Percentiles rank a stretch among this genome's conserved stretches.
Evolutionary conservation across 2,329 filamentous ascomycete genomes (phyloP).

Genomic region (Keithomyces neogunnii): DNA sequence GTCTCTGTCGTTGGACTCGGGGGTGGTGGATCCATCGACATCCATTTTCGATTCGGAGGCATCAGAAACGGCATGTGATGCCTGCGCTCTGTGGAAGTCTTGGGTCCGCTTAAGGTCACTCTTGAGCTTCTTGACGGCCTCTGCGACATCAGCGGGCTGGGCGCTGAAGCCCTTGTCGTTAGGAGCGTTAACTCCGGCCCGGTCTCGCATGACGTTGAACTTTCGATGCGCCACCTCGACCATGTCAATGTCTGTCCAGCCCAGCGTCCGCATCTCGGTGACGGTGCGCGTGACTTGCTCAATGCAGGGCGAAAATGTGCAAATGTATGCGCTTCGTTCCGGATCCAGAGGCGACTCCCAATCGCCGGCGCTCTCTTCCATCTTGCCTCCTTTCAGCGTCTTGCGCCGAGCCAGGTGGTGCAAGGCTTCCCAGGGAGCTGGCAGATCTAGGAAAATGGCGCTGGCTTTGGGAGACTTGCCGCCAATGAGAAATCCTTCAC

Average conservation of each 20-base stretch:
- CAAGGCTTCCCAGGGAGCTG: conserved; percentile 72
- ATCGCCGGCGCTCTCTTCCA: conserved; percentile 14
- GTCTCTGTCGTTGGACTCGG: conserved; percentile 5
- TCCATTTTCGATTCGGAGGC: conserved; percentile 32
- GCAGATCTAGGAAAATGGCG: conserved; percentile 71
- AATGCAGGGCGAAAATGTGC: conserved; percentile 94
- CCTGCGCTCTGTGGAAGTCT: conserved; percentile 47
- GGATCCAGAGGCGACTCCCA: conserved; percentile 62
- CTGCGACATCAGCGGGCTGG: conserved; percentile 64
- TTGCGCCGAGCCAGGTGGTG: conserved; percentile 58
- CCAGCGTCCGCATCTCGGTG: conserved; percentile 66
- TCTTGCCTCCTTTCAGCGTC: conserved; percentile 15
- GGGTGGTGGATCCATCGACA: conserved; percentile 21
- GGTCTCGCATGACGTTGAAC: conserved; percentile 74
- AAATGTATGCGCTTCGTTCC: conserved; percentile 65
- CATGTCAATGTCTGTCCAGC: conserved; percentile 91
- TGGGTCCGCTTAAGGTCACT: conserved; percentile 64
- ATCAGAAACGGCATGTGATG: conserved; percentile 16
- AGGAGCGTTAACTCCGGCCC: conserved; percentile 58
- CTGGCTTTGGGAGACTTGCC: conserved; percentile 54
- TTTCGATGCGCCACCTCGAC: conserved; percentile 76
- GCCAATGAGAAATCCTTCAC: conserved; percentile 59
- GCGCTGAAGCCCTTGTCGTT: conserved; percentile 64
- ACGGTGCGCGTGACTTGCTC: conserved; percentile 90
- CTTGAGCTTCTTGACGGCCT: conserved; percentile 66